Percentiles rank a stretch among this genome's conserved stretches.
Evolutionary conservation across 2,329 filamentous ascomycete genomes (phyloP).

Genomic region (Raffaelea arxii): DNA sequence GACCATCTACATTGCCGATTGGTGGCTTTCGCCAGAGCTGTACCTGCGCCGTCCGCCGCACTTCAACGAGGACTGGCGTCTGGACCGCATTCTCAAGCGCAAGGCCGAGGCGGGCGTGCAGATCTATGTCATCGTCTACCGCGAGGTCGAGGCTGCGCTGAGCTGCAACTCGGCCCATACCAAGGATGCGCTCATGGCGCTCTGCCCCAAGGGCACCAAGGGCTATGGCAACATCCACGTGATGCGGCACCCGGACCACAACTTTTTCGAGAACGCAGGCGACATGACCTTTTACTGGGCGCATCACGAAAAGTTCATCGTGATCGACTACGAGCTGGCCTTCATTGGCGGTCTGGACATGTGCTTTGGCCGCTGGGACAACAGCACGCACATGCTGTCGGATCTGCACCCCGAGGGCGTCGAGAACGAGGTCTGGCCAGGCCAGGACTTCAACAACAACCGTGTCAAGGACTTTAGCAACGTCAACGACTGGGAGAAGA

Average conservation of each 20-base stretch:
- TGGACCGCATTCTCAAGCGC: constrained; percentile 81
- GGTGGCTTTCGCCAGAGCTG: constrained; percentile 89
- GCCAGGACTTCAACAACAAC: constrained; percentile 98
- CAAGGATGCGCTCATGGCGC: constrained; percentile 68
- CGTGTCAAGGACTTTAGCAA: constrained; percentile 91
- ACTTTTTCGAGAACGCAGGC: constrained; percentile 82
- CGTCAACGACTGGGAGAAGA: constrained; percentile 85
- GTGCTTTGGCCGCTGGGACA: constrained; percentile 93
- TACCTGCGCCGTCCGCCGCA: constrained; percentile 77
- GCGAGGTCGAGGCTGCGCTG: constrained; percentile 70
- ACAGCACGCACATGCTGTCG: constrained; percentile 71
- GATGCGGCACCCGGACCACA: constrained; percentile 91
- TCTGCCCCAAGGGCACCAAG: constrained; percentile 73
- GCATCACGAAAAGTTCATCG: constrained; percentile 95
- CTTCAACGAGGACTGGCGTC: constrained; percentile 70
- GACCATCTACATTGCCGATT: constrained; percentile 91
- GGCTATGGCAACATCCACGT: constrained; percentile 83
- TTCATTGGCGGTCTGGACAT: constrained; percentile 93
- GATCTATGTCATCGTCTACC: constrained; percentile 89
- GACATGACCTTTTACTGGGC: constrained; percentile 99
- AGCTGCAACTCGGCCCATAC: constrained; percentile 92
- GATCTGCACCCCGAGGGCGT: constrained; percentile 83
- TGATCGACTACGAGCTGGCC: constrained; percentile 82
- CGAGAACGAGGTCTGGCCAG: constrained; percentile 77
- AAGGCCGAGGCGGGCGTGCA: constrained; percentile 88